Conservation (phyloP, 2,329 filamentous ascomycete species). For the Cladosporium phlei region DNA sequence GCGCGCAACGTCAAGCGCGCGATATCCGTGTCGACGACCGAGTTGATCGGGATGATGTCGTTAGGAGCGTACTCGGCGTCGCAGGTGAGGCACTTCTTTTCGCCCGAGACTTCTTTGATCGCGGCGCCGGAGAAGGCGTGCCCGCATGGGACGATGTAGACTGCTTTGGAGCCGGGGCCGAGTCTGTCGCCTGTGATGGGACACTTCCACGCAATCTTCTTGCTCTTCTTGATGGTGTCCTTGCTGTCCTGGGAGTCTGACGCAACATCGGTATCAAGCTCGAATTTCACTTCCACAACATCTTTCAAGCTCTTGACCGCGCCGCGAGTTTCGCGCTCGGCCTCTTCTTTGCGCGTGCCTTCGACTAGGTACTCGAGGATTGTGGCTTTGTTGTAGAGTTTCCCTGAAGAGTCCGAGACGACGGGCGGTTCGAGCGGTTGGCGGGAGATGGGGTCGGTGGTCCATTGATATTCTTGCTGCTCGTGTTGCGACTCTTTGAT, state of each 20-base stretch:
- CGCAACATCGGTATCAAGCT: constrained; percentile 41
- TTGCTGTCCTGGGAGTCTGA: too few species aligned
- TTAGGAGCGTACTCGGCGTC: constrained; percentile 66
- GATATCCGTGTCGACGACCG: constrained; percentile 66
- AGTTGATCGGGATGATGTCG: constrained; percentile 78
- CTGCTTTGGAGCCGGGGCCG: constrained; percentile 70
- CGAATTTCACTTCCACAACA: constrained; percentile 79
- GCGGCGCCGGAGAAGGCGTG: constrained; percentile 89
- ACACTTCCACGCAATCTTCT: constrained; percentile 66
- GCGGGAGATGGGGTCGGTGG: constrained; percentile 79
- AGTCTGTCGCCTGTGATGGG: constrained; percentile 83
- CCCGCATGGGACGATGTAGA: constrained; percentile 90
- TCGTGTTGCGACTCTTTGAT: constrained; percentile 84
- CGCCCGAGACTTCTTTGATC: constrained; percentile 58
- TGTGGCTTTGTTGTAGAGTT: constrained; percentile 91
- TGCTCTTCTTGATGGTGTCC: too few species aligned
- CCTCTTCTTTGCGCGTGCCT: constrained; percentile 52
- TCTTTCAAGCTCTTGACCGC: constrained; percentile 76
- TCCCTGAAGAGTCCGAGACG: constrained; percentile 78
- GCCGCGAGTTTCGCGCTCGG: constrained; percentile 56
- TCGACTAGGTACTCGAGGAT: constrained; percentile 65
- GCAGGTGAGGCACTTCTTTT: constrained; percentile 61
- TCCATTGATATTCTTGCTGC: constrained; percentile 81
- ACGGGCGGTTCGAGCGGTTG: constrained; percentile 67
- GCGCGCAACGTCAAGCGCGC: constrained; percentile 61